A percentile compares a stretch with the other conserved stretches of the same genome.
These are phyloP conservation scores for Elsinoe necatrix DNA, from an alignment of 2,329 filamentous ascomycete species.

Conservation along the genomic window DNA sequence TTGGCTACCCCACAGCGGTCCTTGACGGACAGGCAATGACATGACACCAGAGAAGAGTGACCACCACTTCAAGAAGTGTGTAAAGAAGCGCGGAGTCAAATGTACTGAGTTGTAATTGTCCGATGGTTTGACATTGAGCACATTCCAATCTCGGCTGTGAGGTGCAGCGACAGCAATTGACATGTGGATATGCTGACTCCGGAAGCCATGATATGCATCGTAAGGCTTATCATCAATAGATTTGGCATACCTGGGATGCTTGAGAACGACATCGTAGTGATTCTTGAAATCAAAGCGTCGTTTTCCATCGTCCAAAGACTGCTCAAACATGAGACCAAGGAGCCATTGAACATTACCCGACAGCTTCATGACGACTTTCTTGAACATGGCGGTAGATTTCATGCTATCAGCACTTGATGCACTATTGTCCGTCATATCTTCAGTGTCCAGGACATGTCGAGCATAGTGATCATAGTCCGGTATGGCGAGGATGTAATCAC, in stretches of 20 bases:
- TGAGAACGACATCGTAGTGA: constrained; percentile 84
- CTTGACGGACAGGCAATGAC: constrained; percentile 89
- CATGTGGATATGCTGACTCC: constrained; percentile 92
- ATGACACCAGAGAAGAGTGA: constrained; percentile 90
- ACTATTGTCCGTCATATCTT: constrained; percentile 37
- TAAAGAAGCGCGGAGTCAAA: constrained; percentile 90
- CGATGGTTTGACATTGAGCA: constrained; percentile 64
- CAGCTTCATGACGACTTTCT: constrained; percentile 97
- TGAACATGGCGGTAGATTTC: constrained; percentile 75
- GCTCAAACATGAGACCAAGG: constrained; percentile 85
- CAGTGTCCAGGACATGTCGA: constrained; percentile 50
- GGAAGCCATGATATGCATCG: constrained; percentile 93
- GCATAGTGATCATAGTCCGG: constrained; percentile 89
- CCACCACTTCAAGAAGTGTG: constrained; percentile 98
- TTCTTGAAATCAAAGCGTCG: constrained; percentile 83
- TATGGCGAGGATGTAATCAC: constrained; percentile 87
- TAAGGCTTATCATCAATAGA: constrained; percentile 50
- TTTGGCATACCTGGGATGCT: constrained; percentile 66
- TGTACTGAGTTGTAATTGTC: constrained; percentile 95
- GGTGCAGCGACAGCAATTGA: constrained; percentile 87
- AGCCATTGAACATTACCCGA: constrained; percentile 94
- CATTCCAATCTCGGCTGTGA: constrained; percentile 75
- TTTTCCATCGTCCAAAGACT: constrained; percentile 60
- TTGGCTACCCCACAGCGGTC: constrained; percentile 77
- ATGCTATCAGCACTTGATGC: constrained; percentile 52